These are phyloP conservation scores for Naumovozyma baii DNA, from an alignment of 805 yeast genomes.

Conservation along the genomic window DNA sequence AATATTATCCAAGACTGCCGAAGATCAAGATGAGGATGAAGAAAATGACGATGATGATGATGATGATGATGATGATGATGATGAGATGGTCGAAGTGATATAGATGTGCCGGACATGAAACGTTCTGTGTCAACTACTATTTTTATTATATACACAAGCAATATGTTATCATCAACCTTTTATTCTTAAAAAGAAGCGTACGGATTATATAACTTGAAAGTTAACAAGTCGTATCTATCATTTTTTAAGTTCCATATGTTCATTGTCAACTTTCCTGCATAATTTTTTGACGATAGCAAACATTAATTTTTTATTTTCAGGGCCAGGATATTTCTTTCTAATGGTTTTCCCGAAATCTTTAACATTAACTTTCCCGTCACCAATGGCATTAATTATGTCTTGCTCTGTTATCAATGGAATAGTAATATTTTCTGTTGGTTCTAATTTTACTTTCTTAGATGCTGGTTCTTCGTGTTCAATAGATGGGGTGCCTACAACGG, in stretches of 20 bases:
- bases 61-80: constrained; percentile 16
- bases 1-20: constrained; percentile 36
- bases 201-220: too few species aligned
- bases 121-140: too few species aligned
- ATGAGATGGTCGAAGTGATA: constrained; percentile 31
- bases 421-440: constrained; percentile 14
- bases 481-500: constrained; percentile 1
- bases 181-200: too few species aligned
- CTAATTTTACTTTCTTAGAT: constrained; percentile 34
- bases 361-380: constrained; percentile 32
- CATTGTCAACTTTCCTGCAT: constrained; percentile 25
- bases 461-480: constrained; percentile 21
- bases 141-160: neutral
- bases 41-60: constrained; percentile 23
- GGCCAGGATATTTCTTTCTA: constrained; percentile 42
- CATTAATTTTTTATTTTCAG: constrained; percentile 25
- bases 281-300: constrained; percentile 25
- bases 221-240: too few species aligned
- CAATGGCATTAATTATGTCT: constrained; percentile 60
- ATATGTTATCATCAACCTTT: neutral
- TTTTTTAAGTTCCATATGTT: constrained; percentile 25
- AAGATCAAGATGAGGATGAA: constrained; percentile 36
- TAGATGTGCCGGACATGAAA: too few species aligned
- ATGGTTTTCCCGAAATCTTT: constrained; percentile 50
- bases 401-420: constrained; percentile 47